A percentile compares a stretch with the other conserved stretches of the same genome.
Conservation (phyloP, 2,329 filamentous ascomycete species). For the Paracoccidioides lutzii region DNA sequence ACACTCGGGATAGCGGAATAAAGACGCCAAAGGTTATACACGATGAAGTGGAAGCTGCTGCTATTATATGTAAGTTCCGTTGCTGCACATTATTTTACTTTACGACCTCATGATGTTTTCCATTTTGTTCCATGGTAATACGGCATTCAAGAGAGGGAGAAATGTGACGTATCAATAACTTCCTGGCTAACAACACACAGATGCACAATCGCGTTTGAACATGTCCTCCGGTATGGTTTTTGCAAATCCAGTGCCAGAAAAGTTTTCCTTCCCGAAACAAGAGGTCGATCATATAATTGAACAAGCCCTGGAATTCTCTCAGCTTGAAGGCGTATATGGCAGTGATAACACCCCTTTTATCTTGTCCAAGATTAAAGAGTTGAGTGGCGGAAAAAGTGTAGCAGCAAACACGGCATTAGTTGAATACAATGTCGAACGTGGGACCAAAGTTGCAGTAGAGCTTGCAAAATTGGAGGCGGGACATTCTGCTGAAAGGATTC, state of each 20-base stretch:
- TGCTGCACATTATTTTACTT: constrained; percentile 3
- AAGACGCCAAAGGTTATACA: constrained; percentile 64
- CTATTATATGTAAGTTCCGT: constrained; percentile 55
- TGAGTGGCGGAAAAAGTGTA: constrained; percentile 60
- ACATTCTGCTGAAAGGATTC: constrained; percentile 16
- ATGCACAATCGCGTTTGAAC: constrained; percentile 59
- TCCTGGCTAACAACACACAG: constrained; percentile 19
- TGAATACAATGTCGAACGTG: constrained; percentile 52
- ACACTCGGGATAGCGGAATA: constrained; percentile 72
- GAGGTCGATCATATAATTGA: constrained; percentile 60
- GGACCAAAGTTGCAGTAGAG: constrained; percentile 52
- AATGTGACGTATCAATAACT: background rate
- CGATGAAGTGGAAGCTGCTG: constrained; percentile 69
- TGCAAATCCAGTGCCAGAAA: constrained; percentile 71
- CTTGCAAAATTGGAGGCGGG: constrained; percentile 42
- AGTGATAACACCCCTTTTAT: constrained; percentile 77
- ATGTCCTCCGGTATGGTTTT: constrained; percentile 73
- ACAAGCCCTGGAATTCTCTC: constrained; percentile 52
- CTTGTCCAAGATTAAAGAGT: constrained; percentile 61
- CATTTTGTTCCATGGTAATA: background rate
- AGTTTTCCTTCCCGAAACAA: constrained; percentile 54
- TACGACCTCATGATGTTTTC: background rate
- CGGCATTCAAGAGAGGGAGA: too few species aligned
- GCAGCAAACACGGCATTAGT: constrained; percentile 60
- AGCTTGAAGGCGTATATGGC: constrained; percentile 54